Evolutionary conservation across 768 basidiomycete species (phyloP), one percentile per base, ranked within the genome.

Genomic region (Pulveroboletus ravenelii): DNA sequence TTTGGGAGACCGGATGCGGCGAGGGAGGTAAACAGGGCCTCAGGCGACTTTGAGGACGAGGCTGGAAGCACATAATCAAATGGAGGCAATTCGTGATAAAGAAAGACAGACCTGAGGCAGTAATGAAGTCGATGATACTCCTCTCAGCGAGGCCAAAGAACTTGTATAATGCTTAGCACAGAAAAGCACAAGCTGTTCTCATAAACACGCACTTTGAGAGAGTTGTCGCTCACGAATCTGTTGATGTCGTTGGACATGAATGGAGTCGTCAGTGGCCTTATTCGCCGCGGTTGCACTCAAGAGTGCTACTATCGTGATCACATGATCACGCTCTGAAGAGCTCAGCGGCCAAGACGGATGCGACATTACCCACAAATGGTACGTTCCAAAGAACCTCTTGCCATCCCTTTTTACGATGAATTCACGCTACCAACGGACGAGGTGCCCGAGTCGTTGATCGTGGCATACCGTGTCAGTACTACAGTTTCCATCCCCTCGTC

Each of bases 61-160:
- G 90, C 92, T 61, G 39, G 48, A 14, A 31, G 43, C 8, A 18
- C 38, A 29, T 49, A 14, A 48, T 53, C 45, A 59, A 50, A 29
- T 1, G 20, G 25, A 15, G 4, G 6, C 8, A 3, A 14, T 0
- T 9, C 1, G n/a, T 14, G 32, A 27, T 1, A 20, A 12, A 31
- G 0, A 36, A 15, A 29, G 27, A 65, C 78, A 36, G 55, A 87
- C 90, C 92, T 69, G 88, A 84, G 43, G 90, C 90, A 66, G 90
- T 74, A 32, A 96, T 85, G 67, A 85, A 96, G 72, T 92, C 86
- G 58, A 92, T 81, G 53, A 87, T 89, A 56, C 81, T 90, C 56
- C 78, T 77, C 70, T 95, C 89, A 18, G 93, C 84, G 41, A 90
- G 78, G 48, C 89, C 89, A 59, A 94, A 87, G 58, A 93, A 78